phyloP scores from a whole-genome alignment of 306 rosid genomes.

The Sindora glabra region DNA sequence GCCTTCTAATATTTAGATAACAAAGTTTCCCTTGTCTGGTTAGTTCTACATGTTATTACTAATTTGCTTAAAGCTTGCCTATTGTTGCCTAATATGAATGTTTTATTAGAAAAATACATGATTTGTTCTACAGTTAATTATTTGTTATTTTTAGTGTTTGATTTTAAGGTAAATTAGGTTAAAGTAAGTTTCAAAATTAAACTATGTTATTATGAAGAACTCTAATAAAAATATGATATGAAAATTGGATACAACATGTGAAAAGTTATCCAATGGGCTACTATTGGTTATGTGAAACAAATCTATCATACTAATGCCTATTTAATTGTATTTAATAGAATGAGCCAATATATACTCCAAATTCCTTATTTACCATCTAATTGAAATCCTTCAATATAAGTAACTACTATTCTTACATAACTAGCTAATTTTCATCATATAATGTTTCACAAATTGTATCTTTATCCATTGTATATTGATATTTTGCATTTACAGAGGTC shows the following conservation, averaged over 20 bases:
- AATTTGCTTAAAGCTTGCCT: slow-evolving; percentile 2
- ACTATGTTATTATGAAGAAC: neutral
- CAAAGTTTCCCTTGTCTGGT: neutral
- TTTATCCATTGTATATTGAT: neutral
- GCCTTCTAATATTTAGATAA: slow-evolving; percentile 75
- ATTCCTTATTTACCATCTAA: neutral
- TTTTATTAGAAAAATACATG: neutral
- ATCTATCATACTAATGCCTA: neutral
- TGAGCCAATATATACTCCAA: neutral
- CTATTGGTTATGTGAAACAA: neutral
- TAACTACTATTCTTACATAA: neutral
- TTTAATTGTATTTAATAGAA: neutral
- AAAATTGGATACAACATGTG: neutral
- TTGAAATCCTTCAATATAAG: neutral
- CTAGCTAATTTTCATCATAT: neutral
- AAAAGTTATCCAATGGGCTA: neutral
- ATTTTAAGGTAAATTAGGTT: neutral
- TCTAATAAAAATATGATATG: neutral
- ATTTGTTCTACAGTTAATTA: neutral
- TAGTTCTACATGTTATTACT: slow-evolving; percentile 2
- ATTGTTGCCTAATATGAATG: neutral
- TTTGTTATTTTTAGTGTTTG: neutral
- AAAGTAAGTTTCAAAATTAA: neutral
- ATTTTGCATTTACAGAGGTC: slow-evolving; percentile 43
- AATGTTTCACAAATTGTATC: neutral